Base-by-base conservation (phyloP, 169 alveolate species). In the Plasmodium adleri region DNA sequence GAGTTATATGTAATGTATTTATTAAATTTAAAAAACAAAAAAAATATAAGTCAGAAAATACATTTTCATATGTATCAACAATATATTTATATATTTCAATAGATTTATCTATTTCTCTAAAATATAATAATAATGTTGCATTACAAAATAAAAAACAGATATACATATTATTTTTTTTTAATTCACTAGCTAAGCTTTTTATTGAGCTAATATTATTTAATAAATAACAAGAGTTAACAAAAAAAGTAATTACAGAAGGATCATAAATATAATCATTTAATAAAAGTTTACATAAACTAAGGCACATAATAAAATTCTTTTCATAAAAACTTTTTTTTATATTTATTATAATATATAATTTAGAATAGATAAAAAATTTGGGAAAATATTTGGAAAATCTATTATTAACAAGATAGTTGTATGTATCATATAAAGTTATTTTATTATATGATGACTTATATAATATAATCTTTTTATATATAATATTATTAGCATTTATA, bases 261-360 rank as follows among this genome's bases (percentile, higher is more conserved):
- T 80, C 90, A 80, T 80, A 80, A 52, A 68, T 80, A 20, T 80
- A 71, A 49, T 80, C 56, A 45, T 32, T 80, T 50, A 80, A 22
- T 58, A 80, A 56, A 24, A 80, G 15, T 47, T 80, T 80, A 15
- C 90, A 15, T 80, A 80, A 68, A 70, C 90, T 80, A 68, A 67
- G 67, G 15, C 76, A 80, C 85, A 80, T 80, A 7, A 54, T 45
- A 49, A 32, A 80, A 80, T 80, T 80, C n/a, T 50, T 58, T 68
- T 80, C 90, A 80, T 80, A 68, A 80, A 68, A 80, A 80, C 83
- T 80, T 45, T 63, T 80, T 80, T 80, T 80, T 6, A 80, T 83
- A 83, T 83, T 83, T 22, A 83, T 68, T 56, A 83, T 62, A 32
- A 83, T 83, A 60, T 32, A 62, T 28, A 83, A 45, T 68, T 83